Evolutionary conservation across 306 rosid genomes (phyloP).

Genomic region (Cucurbita argyrosperma): DNA sequence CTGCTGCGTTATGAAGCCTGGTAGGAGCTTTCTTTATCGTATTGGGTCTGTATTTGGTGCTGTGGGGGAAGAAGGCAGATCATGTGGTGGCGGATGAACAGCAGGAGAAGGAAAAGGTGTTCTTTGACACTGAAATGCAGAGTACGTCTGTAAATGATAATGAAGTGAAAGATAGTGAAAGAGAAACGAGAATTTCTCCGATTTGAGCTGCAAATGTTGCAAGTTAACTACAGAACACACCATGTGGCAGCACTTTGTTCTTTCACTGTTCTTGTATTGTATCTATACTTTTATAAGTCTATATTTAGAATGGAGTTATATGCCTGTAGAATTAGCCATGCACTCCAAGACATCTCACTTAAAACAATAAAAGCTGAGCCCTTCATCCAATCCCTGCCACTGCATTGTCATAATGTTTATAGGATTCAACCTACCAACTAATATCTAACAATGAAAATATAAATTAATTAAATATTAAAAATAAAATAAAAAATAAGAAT

Average conservation of each 20-base stretch:
- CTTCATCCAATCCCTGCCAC: slow-evolving; percentile 19
- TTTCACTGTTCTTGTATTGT: too few species aligned
- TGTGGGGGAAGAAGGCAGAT: slow-evolving; percentile 22
- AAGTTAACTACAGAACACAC: too few species aligned
- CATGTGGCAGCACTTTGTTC: too few species aligned
- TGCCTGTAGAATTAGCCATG: slow-evolving; percentile 30
- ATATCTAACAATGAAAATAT: too few species aligned
- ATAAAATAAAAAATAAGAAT: too few species aligned
- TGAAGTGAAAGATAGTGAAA: neutral
- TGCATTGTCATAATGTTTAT: too few species aligned
- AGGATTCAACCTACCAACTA: too few species aligned
- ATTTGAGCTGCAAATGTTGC: too few species aligned
- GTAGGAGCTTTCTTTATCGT: slow-evolving; percentile 16
- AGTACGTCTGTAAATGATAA: neutral
- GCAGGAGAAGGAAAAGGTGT: neutral
- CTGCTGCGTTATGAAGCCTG: neutral
- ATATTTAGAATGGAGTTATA: too few species aligned
- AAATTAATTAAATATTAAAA: too few species aligned
- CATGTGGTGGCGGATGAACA: neutral
- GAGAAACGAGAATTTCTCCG: neutral
- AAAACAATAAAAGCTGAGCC: slow-evolving; percentile 22
- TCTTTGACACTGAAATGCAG: neutral
- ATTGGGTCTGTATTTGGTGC: slow-evolving; percentile 18
- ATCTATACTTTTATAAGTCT: too few species aligned
- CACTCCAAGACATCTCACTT: slow-evolving; percentile 16